Conservation (phyloP, 2,329 filamentous ascomycete species). For the Nemania diffusa region DNA sequence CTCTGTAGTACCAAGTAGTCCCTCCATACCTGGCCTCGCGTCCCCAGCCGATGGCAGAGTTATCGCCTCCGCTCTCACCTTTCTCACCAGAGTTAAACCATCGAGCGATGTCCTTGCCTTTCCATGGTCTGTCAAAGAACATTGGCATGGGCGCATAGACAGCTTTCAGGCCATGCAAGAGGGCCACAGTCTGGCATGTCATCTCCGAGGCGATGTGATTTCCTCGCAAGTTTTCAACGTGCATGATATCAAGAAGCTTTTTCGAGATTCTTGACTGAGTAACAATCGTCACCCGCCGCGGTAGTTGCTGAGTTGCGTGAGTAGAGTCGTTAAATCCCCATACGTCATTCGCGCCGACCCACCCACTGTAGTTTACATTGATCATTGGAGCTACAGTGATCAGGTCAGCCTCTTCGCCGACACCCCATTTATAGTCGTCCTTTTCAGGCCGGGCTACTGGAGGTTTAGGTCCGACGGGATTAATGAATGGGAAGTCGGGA, state of each 20-base stretch:
- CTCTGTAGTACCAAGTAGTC: conserved; percentile 70
- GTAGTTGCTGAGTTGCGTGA: conserved; percentile 65
- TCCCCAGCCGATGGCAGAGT: conserved; percentile 69
- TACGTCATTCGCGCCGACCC: conserved; percentile 75
- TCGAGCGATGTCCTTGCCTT: conserved; percentile 61
- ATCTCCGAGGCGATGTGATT: conserved; percentile 85
- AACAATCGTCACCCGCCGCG: conserved; percentile 80
- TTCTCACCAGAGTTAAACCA: conserved; percentile 70
- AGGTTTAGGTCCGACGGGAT: conserved; percentile 71
- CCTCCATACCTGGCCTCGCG: conserved; percentile 67
- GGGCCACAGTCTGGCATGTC: conserved; percentile 76
- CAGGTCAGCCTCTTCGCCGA: conserved; percentile 79
- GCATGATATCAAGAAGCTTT: conserved; percentile 78
- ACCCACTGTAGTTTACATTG: conserved; percentile 76
- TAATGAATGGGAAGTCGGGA: conserved; percentile 66
- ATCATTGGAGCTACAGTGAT: conserved; percentile 84
- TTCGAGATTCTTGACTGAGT: conserved; percentile 80
- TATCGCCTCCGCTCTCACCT: conserved; percentile 64
- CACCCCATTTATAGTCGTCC: conserved; percentile 80
- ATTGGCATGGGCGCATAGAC: conserved; percentile 83
- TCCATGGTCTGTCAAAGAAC: conserved; percentile 81
- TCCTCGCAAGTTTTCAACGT: conserved; percentile 77
- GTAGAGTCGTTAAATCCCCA: conserved; percentile 70
- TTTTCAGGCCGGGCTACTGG: conserved; percentile 65
- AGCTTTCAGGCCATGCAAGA: conserved; percentile 82